Evolutionary conservation across 768 basidiomycete genomes (phyloP).

Genomic region (Mycena belliarum): DNA sequence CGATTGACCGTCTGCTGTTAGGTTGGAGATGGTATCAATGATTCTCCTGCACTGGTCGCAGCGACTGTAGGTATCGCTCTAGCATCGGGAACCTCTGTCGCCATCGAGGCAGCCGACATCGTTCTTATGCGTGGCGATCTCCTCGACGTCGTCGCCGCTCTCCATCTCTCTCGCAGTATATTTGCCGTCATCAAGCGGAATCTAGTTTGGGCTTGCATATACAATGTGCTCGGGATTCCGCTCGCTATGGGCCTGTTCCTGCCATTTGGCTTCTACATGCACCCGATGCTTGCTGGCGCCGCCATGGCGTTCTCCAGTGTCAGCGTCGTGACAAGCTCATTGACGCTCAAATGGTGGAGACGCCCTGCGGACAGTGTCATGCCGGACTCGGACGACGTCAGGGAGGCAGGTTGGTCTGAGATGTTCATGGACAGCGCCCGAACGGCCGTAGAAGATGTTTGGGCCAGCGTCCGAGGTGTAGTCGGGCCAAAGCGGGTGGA

Average conservation of each 20-base stretch:
- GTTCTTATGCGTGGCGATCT: slow-evolving; percentile 97
- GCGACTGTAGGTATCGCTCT: slow-evolving; percentile 96
- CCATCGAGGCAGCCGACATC: slow-evolving; percentile 97
- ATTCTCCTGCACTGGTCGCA: slow-evolving; percentile 95
- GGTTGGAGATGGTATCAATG: slow-evolving; percentile 99
- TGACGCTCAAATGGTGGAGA: slow-evolving; percentile 84
- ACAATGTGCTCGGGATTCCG: slow-evolving; percentile 92
- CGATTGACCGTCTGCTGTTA: slow-evolving; percentile 29
- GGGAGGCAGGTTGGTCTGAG: slow-evolving; percentile 42
- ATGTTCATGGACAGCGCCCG: slow-evolving; percentile 51
- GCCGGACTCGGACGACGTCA: slow-evolving; percentile 55
- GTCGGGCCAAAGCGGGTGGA: slow-evolving; percentile 41
- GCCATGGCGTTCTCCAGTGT: slow-evolving; percentile 99
- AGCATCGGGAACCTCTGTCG: slow-evolving; percentile 94
- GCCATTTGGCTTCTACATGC: slow-evolving; percentile 89
- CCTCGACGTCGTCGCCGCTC: slow-evolving; percentile 94
- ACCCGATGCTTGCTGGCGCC: slow-evolving; percentile 98
- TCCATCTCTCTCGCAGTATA: slow-evolving; percentile 86
- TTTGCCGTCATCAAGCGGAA: slow-evolving; percentile 91
- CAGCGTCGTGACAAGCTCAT: slow-evolving; percentile 88
- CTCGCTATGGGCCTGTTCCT: slow-evolving; percentile 97
- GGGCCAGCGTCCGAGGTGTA: slow-evolving; percentile 40
- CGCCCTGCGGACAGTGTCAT: slow-evolving; percentile 71
- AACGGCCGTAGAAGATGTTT: slow-evolving; percentile 40
- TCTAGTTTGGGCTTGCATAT: slow-evolving; percentile 94